Evolutionary conservation across 805 yeast species (phyloP).

Genomic region (Clavispora vitiphila): DNA sequence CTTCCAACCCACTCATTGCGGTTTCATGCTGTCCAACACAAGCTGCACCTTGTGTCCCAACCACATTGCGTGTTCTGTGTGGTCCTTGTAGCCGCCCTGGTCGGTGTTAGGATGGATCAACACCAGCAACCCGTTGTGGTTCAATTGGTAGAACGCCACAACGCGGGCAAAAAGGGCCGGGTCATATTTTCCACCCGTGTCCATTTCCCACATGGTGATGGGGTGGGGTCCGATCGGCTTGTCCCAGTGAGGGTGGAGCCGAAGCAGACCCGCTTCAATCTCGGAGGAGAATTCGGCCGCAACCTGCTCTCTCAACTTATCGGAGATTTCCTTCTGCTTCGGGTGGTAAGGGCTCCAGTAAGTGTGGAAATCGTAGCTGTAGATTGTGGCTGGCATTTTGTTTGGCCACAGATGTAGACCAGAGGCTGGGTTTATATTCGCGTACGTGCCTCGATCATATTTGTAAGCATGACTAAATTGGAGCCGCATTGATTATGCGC

Average conservation of each 20-base stretch:
- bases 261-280: constrained; percentile 33
- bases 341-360: constrained; percentile 40
- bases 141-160: constrained; percentile 47
- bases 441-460: too few species aligned
- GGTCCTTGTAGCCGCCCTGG: constrained; percentile 42
- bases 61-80: constrained; percentile 55
- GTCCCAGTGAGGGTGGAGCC: constrained; percentile 43
- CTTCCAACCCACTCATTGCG: too few species aligned
- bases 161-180: constrained; percentile 41
- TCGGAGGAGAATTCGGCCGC: constrained; percentile 39
- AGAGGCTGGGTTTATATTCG: neutral
- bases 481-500: too few species aligned
- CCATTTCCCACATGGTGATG: constrained; percentile 53
- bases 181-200: constrained; percentile 26
- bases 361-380: constrained; percentile 49
- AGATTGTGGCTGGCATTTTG: constrained; percentile 1
- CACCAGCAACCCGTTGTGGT: constrained; percentile 50
- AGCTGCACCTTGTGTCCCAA: constrained; percentile 40
- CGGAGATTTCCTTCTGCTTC: constrained; percentile 30
- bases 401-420: neutral
- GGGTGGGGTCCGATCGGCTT: constrained; percentile 57
- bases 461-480: neutral
- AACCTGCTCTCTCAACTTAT: constrained; percentile 35
- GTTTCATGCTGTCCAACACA: neutral
- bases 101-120: constrained; percentile 49